A percentile compares a stretch with the other conserved stretches of the same genome.
These are phyloP conservation scores for Ilex aquifolium DNA, from an alignment of 257 asterid species.

Conservation along the genomic window DNA sequence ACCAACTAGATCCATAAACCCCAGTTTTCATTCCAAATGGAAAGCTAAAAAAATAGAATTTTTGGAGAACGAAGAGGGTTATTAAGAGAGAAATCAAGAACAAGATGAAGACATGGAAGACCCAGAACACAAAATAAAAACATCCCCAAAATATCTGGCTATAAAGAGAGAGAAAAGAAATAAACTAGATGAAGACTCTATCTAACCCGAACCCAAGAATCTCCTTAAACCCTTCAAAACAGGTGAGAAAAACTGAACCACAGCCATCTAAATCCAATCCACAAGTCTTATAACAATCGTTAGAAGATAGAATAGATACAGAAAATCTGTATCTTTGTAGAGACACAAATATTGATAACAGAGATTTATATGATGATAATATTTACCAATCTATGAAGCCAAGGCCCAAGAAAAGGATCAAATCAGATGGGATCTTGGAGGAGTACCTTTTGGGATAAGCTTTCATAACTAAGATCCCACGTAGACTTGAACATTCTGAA, in stretches of 20 bases:
- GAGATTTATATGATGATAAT: neutral
- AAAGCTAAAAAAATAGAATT: no score
- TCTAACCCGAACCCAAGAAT: neutral
- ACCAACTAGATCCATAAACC: neutral
- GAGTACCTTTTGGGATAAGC: slow-evolving; percentile 15
- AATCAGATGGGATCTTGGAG: slow-evolving; percentile 10
- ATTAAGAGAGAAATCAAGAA: neutral
- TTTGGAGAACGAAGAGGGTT: no score
- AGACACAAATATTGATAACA: neutral
- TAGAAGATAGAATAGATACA: neutral
- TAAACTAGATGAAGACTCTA: neutral
- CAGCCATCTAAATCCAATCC: neutral
- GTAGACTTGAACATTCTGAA: neutral
- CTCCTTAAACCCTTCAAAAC: neutral
- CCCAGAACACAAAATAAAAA: no score
- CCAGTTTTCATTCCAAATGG: neutral
- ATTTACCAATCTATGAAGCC: slow-evolving; percentile 14
- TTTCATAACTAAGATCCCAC: slow-evolving; percentile 5
- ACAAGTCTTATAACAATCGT: neutral
- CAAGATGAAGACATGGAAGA: neutral
- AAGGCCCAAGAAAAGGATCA: slow-evolving; percentile 10
- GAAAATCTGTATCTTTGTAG: neutral
- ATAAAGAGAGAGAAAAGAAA: no score
- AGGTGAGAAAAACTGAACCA: neutral
- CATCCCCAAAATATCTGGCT: no score